Conservation (phyloP, 1,139 yeast species). For the Suhomyces terraborum region DNA sequence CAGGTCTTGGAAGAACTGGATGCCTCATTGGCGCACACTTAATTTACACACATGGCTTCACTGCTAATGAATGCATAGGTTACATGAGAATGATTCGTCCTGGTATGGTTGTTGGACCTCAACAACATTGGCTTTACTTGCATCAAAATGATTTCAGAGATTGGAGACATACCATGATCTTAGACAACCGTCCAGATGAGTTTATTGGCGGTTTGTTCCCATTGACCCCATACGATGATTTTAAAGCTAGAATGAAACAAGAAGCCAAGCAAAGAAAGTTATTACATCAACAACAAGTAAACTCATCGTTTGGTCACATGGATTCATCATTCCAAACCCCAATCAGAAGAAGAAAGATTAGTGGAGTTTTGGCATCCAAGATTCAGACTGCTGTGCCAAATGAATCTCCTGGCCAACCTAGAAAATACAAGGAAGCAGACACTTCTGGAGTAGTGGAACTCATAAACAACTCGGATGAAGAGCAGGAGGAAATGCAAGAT, state of each 20-base stretch:
- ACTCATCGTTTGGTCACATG: constrained; percentile 34
- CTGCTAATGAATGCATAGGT: constrained; percentile 95
- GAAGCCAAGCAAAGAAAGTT: constrained; percentile 47
- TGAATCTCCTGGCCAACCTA: constrained; percentile 96
- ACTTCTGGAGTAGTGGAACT: constrained; percentile 31
- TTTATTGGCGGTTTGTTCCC: constrained; percentile 78
- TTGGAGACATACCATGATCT: constrained; percentile 93
- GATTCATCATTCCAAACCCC: constrained; percentile 67
- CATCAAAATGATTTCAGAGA: constrained; percentile 95
- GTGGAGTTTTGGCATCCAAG: constrained; percentile 69
- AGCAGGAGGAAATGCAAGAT: constrained; percentile 30
- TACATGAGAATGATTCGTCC: constrained; percentile 96
- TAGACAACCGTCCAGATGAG: constrained; percentile 69
- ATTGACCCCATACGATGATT: constrained; percentile 60
- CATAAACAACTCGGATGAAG: constrained; percentile 44
- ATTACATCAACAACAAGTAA: constrained; percentile 34
- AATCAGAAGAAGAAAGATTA: constrained; percentile 65
- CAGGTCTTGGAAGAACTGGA: constrained; percentile 97
- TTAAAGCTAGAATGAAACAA: constrained; percentile 50
- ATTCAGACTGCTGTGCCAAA: constrained; percentile 81
- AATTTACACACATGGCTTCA: constrained; percentile 93
- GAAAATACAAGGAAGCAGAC: constrained; percentile 57
- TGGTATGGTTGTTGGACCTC: constrained; percentile 99
- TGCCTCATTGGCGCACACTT: constrained; percentile 96
- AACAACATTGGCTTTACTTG: constrained; percentile 95